Evolutionary conservation across 2,329 filamentous ascomycete genomes (phyloP).

Genomic region (Hymenoscyphus salicellus): DNA sequence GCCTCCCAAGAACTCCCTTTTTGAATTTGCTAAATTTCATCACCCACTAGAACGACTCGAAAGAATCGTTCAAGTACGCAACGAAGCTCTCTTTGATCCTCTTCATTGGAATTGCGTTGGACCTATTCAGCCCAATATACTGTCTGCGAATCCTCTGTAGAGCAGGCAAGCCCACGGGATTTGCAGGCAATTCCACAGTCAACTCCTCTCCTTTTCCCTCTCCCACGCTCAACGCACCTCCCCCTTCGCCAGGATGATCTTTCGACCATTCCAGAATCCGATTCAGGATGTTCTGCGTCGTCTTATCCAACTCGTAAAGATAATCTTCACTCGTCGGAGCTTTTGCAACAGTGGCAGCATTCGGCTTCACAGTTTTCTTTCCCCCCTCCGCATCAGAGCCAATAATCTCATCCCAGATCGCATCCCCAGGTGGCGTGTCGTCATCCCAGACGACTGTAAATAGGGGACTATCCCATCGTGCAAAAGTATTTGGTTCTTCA

Average conservation of each 20-base stretch:
- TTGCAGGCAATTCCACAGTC: slow-evolving; percentile 62
- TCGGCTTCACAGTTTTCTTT: slow-evolving; percentile 65
- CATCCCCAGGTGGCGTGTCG: slow-evolving; percentile 61
- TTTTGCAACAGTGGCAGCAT: slow-evolving; percentile 71
- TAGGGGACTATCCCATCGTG: slow-evolving; percentile 77
- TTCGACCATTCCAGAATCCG: slow-evolving; percentile 66
- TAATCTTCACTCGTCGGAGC: slow-evolving; percentile 65
- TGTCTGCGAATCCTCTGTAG: slow-evolving; percentile 74
- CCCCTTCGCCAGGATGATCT: slow-evolving; percentile 59
- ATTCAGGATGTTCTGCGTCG: slow-evolving; percentile 73
- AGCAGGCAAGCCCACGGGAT: slow-evolving; percentile 67
- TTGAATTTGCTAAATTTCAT: neutral
- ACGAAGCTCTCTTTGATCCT: slow-evolving; percentile 63
- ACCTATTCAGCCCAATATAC: slow-evolving; percentile 71
- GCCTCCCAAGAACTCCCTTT: neutral
- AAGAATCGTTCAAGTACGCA: slow-evolving; percentile 63
- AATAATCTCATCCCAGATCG: slow-evolving; percentile 71
- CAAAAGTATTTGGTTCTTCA: slow-evolving; percentile 84
- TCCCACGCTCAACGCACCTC: slow-evolving; percentile 49
- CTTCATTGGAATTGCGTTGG: slow-evolving; percentile 57
- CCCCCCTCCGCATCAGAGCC: slow-evolving; percentile 56
- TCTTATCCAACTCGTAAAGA: slow-evolving; percentile 74
- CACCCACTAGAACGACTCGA: slow-evolving; percentile 42
- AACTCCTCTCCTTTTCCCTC: slow-evolving; percentile 44
- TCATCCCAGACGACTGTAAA: slow-evolving; percentile 80